Conservation (phyloP, 2,329 filamentous ascomycete genomes). For the Bipolaris bicolor region DNA sequence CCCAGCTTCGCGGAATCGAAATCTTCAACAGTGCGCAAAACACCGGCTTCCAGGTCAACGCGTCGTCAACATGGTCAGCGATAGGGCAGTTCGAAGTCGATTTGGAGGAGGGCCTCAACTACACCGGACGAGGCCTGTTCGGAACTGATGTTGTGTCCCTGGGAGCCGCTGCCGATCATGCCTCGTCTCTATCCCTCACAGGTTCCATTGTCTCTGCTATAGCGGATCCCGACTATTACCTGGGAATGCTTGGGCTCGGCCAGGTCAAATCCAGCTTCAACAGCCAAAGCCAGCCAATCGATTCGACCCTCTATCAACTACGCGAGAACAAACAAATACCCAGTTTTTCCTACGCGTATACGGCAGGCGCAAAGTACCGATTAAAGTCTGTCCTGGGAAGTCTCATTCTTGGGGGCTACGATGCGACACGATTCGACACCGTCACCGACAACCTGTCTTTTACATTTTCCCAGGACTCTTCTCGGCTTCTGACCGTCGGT, state of each 20-base stretch:
- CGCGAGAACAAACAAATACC: constrained; percentile 41
- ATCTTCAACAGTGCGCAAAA: constrained; percentile 39
- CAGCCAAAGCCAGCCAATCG: constrained; percentile 32
- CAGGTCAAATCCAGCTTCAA: constrained; percentile 39
- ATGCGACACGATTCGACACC: constrained; percentile 46
- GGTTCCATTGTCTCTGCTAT: constrained; percentile 40
- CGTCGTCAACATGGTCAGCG: constrained; percentile 41
- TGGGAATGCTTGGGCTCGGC: constrained; percentile 41
- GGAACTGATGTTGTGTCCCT: constrained; percentile 42
- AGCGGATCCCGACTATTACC: constrained; percentile 37
- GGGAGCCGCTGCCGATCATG: constrained; percentile 28
- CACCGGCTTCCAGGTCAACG: constrained; percentile 39
- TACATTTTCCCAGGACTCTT: constrained; percentile 41
- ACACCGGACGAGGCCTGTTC: constrained; percentile 36
- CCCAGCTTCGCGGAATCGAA: constrained; percentile 38
- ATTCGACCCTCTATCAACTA: constrained; percentile 38
- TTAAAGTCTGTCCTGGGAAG: constrained; percentile 44
- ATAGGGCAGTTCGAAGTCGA: constrained; percentile 43
- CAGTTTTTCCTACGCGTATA: constrained; percentile 45
- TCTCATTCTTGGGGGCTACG: constrained; percentile 52
- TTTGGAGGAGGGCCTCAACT: constrained; percentile 39
- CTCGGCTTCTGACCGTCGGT: constrained; percentile 41
- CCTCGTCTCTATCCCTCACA: constrained; percentile 28
- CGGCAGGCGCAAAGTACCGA: constrained; percentile 45
- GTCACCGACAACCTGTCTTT: constrained; percentile 40